Percentiles rank a stretch among this genome's conserved stretches.
These are phyloP conservation scores for Triticum urartu DNA, from an alignment of 176 grass and related monocot genomes.

Conservation along the genomic window DNA sequence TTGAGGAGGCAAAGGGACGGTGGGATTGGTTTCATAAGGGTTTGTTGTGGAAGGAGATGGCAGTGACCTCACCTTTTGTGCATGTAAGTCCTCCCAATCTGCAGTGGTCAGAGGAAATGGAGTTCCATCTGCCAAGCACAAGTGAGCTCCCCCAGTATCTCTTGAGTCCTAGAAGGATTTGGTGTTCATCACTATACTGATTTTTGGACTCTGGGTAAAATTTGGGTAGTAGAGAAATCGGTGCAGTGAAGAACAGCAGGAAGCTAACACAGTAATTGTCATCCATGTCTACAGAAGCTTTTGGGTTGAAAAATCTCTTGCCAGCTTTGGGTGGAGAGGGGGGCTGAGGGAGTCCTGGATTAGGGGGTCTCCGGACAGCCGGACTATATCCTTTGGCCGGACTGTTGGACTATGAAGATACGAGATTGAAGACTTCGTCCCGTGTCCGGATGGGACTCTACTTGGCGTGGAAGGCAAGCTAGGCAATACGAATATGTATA, in stretches of 20 bases:
- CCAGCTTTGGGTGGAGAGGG: neutral
- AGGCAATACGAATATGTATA: too few species aligned
- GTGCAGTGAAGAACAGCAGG: neutral
- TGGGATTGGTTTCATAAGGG: conserved; percentile 6
- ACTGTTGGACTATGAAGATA: too few species aligned
- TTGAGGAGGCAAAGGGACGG: conserved; percentile 47
- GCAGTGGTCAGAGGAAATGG: conserved; percentile 33
- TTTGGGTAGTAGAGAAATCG: neutral
- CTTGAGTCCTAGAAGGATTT: conserved; percentile 42
- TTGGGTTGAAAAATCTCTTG: neutral
- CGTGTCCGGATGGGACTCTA: too few species aligned
- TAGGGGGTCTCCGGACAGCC: too few species aligned
- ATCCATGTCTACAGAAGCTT: neutral
- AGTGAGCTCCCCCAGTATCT: conserved; percentile 42
- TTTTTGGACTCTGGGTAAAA: neutral
- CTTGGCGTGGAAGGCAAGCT: too few species aligned
- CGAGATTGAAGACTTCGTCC: too few species aligned
- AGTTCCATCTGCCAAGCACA: conserved; percentile 38
- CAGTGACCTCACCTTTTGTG: conserved; percentile 22
- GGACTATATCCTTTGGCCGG: too few species aligned
- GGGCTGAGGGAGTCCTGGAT: too few species aligned
- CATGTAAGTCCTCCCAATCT: conserved; percentile 52
- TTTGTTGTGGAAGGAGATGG: conserved; percentile 10
- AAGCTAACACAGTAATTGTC: neutral
- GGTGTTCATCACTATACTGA: conserved; percentile 7